Evolutionary conservation across 2,329 filamentous ascomycete genomes (phyloP).

Genomic region (Coniochaeta sp.): DNA sequence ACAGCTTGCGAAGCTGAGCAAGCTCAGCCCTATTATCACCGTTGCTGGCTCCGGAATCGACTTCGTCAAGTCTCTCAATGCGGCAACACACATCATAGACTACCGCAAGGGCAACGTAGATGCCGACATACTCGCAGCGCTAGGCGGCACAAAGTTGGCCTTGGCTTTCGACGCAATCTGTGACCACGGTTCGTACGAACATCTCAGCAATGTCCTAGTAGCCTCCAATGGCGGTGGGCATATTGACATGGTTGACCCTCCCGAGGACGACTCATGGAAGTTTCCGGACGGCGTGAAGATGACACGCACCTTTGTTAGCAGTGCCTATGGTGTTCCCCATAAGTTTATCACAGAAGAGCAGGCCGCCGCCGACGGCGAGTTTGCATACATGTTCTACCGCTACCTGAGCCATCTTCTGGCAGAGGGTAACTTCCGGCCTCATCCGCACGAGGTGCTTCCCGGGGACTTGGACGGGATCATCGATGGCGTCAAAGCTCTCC

Average conservation of each 20-base stretch:
- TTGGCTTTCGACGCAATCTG: conserved; percentile 7
- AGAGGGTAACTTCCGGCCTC: conserved; percentile 7
- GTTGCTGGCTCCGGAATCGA: conserved; percentile 37
- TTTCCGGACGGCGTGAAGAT: conserved; percentile 4
- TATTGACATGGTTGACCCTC: conserved; percentile 9
- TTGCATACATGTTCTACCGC: conserved; percentile 9
- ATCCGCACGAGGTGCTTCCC: conserved; percentile 7
- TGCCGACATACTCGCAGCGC: conserved; percentile 3
- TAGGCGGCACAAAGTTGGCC: conserved; percentile 5
- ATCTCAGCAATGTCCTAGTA: conserved; percentile 5
- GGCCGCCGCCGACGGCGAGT: conserved; percentile 7
- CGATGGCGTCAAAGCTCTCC: conserved; percentile 3
- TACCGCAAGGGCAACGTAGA: conserved; percentile 9
- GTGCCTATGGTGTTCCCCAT: conserved; percentile 7
- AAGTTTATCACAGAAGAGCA: conserved; percentile 6
- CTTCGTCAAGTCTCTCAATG: conserved; percentile 9
- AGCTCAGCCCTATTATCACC: conserved; percentile 55
- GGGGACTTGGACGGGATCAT: conserved; percentile 6
- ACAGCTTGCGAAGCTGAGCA: conserved; percentile 45
- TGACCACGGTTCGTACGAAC: conserved; percentile 1
- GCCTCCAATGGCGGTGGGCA: conserved; percentile 7
- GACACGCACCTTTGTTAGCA: conserved; percentile 7
- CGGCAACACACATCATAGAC: conserved; percentile 10
- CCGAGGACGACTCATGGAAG: conserved; percentile 3
- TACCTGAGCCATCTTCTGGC: conserved; percentile 9